Conservation (phyloP, 2,329 filamentous ascomycete species). For the Chalara sp. region DNA sequence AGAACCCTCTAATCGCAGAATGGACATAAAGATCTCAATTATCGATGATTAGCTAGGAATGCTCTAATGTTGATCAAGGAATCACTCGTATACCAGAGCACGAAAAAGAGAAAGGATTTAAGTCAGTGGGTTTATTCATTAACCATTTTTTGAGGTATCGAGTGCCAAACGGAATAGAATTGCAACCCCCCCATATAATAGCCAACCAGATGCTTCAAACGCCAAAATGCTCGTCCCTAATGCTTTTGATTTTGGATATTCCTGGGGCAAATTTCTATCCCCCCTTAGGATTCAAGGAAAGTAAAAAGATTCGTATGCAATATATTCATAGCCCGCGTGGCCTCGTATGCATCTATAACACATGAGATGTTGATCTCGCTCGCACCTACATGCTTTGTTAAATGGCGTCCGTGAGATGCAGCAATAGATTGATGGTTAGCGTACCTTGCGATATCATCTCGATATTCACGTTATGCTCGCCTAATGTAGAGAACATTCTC, state of each 20-base stretch:
- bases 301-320: constrained; percentile 96
- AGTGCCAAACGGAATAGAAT: too few relatives aligned
- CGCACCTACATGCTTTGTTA: constrained; percentile 52
- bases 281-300: constrained; percentile 59
- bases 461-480: constrained; percentile 90
- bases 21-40: too few relatives aligned
- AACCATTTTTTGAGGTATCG: too few relatives aligned
- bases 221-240: not conserved
- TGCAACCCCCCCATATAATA: not conserved
- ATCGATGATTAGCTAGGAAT: too few relatives aligned
- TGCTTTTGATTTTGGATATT: not conserved
- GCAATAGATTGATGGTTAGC: constrained; percentile 1
- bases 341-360: constrained; percentile 87
- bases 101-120: too few relatives aligned
- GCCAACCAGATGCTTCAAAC: constrained; percentile 37
- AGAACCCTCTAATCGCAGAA: too few relatives aligned
- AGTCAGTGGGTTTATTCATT: too few relatives aligned
- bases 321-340: constrained; percentile 89
- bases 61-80: too few relatives aligned
- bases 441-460: constrained; percentile 99
- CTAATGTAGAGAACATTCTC: constrained; percentile 89
- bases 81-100: too few relatives aligned
- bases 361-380: constrained; percentile 99
- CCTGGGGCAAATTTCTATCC: constrained; percentile 48
- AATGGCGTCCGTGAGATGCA: not conserved